phyloP scores from a whole-genome alignment of 2,329 filamentous ascomycete genomes.

The Sclerotinia glacialis region DNA sequence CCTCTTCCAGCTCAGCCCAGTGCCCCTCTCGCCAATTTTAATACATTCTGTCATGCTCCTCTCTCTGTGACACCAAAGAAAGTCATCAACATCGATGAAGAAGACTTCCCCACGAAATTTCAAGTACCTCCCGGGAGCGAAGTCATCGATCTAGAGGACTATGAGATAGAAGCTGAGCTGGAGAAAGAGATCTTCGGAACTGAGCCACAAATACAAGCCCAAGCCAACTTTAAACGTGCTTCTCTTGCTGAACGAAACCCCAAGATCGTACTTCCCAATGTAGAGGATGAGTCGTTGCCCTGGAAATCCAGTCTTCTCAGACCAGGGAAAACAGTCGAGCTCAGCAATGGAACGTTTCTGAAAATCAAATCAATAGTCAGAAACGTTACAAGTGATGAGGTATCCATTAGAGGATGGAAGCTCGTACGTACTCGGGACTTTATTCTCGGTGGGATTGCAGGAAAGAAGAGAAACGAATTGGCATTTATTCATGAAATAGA shows the following conservation, averaged over 20 bases:
- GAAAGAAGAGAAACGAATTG: constrained; percentile 46
- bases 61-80: not conserved
- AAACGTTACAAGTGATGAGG: constrained; percentile 21
- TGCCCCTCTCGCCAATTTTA: not conserved
- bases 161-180: not conserved
- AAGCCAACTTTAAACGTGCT: not conserved
- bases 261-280: constrained; percentile 28
- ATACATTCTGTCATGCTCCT: not conserved
- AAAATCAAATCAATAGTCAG: constrained; percentile 37
- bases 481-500: constrained; percentile 43
- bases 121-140: not conserved
- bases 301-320: constrained; percentile 29
- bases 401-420: constrained; percentile 44
- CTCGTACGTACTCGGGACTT: constrained; percentile 41
- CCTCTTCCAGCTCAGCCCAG: not conserved
- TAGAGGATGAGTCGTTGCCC: constrained; percentile 40
- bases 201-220: not conserved
- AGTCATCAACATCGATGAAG: not conserved
- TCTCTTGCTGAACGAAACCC: constrained; percentile 30
- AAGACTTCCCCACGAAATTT: not conserved
- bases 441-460: constrained; percentile 36
- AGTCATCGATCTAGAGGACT: constrained; percentile 13
- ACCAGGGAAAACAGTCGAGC: constrained; percentile 29
- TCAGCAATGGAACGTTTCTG: constrained; percentile 40
- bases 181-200: not conserved